These are phyloP conservation scores for Ocimum tenuiflorum DNA, from an alignment of 257 asterid genomes.

Conservation along the genomic window DNA sequence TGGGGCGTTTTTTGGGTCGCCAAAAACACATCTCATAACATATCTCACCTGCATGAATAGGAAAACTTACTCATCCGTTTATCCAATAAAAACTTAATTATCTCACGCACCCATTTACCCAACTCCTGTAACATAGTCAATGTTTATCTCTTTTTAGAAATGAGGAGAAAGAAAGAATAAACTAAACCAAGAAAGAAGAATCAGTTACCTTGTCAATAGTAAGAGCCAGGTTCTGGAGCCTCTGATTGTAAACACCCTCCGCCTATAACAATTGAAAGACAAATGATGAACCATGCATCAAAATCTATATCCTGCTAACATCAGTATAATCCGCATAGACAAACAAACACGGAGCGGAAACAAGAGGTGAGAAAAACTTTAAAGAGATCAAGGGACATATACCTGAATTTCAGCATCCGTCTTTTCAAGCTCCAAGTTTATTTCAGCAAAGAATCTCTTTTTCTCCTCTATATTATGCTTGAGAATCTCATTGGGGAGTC, in stretches of 20 bases:
- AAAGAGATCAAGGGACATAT: background rate
- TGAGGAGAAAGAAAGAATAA: slow-evolving; percentile 9
- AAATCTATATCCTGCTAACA: slow-evolving; percentile 2
- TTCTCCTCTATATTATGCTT: slow-evolving; percentile 88
- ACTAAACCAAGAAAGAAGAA: background rate
- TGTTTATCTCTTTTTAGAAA: background rate
- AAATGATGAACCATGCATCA: slow-evolving; percentile 1
- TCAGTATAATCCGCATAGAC: background rate
- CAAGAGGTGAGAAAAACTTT: background rate
- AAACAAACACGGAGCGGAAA: background rate
- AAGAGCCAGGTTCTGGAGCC: slow-evolving; percentile 98
- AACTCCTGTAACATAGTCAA: background rate
- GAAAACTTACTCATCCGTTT: background rate
- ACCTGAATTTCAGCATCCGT: slow-evolving; percentile 99
- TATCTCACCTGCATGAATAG: slow-evolving; percentile 66
- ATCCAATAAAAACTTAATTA: background rate
- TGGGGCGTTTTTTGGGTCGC: slow-evolving; percentile 89
- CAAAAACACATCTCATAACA: slow-evolving; percentile 90
- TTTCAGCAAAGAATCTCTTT: slow-evolving; percentile 76
- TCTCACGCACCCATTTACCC: background rate
- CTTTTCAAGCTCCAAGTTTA: slow-evolving; percentile 73
- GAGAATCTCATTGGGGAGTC: slow-evolving; percentile 75
- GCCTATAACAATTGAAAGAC: slow-evolving; percentile 51
- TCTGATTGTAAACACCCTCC: slow-evolving; percentile 89
- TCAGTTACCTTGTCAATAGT: slow-evolving; percentile 81